phyloP scores from a whole-genome alignment of 805 yeast genomes.

The Komagataella populi region DNA sequence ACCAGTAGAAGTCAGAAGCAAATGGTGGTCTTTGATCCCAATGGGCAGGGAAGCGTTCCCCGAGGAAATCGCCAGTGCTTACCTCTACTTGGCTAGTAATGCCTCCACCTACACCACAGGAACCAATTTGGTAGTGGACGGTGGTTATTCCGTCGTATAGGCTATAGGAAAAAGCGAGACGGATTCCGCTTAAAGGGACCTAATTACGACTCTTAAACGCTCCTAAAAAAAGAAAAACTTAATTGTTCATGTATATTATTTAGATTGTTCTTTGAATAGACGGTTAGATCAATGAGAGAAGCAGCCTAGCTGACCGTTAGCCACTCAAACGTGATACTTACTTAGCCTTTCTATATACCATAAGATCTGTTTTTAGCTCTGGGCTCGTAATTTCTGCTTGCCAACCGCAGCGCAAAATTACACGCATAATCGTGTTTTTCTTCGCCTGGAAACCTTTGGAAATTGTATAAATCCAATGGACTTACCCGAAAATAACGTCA shows the following conservation, averaged over 20 bases:
- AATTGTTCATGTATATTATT: neutral
- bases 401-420: neutral
- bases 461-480: neutral
- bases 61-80: conserved; percentile 38
- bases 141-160: conserved; percentile 22
- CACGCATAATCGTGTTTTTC: neutral
- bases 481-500: neutral
- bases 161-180: neutral
- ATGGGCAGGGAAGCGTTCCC: conserved; percentile 34
- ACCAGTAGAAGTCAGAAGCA: conserved; percentile 10
- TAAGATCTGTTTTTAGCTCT: neutral
- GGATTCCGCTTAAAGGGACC: neutral
- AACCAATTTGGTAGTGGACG: conserved; percentile 33
- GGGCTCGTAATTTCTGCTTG: neutral
- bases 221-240: neutral
- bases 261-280: neutral
- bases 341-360: neutral
- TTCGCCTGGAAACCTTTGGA: neutral
- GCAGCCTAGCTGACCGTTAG: too few species aligned
- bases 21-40: conserved; percentile 22
- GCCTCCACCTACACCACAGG: conserved; percentile 37
- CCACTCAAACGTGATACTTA: too few species aligned
- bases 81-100: conserved; percentile 36
- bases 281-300: neutral
- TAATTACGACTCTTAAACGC: neutral